These are phyloP conservation scores for Alternaria arborescens DNA, from an alignment of 2,329 filamentous ascomycete genomes.

Conservation along the genomic window DNA sequence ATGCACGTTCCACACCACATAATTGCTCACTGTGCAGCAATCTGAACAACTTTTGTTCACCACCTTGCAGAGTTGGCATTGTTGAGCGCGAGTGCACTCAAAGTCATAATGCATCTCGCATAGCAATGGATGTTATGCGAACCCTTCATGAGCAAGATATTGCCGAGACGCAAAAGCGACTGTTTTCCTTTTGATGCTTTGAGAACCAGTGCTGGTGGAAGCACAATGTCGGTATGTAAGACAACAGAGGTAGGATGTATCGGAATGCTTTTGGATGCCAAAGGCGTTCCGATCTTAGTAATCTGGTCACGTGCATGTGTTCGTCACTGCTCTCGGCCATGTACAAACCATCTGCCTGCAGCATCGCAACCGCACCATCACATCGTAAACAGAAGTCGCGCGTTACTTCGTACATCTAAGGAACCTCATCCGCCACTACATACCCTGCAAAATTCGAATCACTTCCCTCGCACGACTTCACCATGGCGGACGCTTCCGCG, in stretches of 20 bases:
- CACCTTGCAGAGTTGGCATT: not conserved
- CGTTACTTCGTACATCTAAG: not conserved
- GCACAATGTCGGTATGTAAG: not conserved
- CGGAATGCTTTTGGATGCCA: not conserved
- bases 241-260: not conserved
- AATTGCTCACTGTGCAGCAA: not conserved
- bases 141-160: not conserved
- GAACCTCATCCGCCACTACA: not conserved
- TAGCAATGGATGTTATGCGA: not conserved
- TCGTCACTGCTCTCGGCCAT: slow-evolving; percentile 28
- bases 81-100: not conserved
- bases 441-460: not conserved
- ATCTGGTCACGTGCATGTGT: slow-evolving; percentile 19
- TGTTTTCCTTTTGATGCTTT: not conserved
- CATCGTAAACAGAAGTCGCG: slow-evolving; percentile 3
- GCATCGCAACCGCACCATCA: slow-evolving; percentile 19
- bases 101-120: not conserved
- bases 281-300: slow-evolving; percentile 16
- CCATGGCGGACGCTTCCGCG: slow-evolving; percentile 74
- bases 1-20: not conserved
- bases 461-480: slow-evolving; percentile 19
- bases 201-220: not conserved
- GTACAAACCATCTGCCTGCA: slow-evolving; percentile 25
- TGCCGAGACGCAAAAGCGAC: not conserved
- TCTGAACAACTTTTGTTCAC: not conserved